Base-by-base conservation (phyloP, 768 basidiomycete genomes). In the Porphyrellus cyaneotinctus region DNA sequence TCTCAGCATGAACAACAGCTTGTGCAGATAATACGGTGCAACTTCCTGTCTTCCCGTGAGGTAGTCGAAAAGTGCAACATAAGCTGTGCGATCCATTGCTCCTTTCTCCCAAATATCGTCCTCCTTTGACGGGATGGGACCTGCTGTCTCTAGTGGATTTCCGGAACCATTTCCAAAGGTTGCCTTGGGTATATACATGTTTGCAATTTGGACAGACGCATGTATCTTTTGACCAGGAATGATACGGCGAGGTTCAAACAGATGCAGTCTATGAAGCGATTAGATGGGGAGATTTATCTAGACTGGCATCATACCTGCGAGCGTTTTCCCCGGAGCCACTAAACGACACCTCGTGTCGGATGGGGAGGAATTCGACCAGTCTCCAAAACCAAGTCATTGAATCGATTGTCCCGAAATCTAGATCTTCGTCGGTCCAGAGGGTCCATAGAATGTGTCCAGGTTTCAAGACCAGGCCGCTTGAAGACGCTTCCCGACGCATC, bases 101-200 rank as follows among this genome's bases (percentile, higher is more conserved):
- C 44, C 51, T 33, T 46, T 31, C 44, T 52, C 51, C 51, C 51
- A 52, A 12, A 52, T 46, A n/a, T 46, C 44, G 9, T 52, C 44
- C 17, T 45, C 51, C 22, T 24, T 33, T 22, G 43, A 45, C 38
- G 30, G 51, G 23, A 52, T 46, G 14, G 51, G 51, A 12, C 51
- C 51, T 13, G 51, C 51, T 4, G 51, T 52, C 31, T 52, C 51
- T 2, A 52, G 23, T 4, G 51, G 51, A 22, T 52, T 52, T 24
- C 51, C 51, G 20, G 46, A 52, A n/a, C 51, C 51, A 26, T 52
- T 52, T 14, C 51, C 51, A 33, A 52, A 52, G 8, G 51, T 52
- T 26, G 51, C 51, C 38, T 52, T 52, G n/a, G 51, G 51, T 46
- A 52, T 46, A 33, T 52, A 52, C 10, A 37, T 52, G 15, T 46